Evolutionary conservation across 108 stramenopile species (phyloP).

Genomic region (Ochromonas danica): DNA sequence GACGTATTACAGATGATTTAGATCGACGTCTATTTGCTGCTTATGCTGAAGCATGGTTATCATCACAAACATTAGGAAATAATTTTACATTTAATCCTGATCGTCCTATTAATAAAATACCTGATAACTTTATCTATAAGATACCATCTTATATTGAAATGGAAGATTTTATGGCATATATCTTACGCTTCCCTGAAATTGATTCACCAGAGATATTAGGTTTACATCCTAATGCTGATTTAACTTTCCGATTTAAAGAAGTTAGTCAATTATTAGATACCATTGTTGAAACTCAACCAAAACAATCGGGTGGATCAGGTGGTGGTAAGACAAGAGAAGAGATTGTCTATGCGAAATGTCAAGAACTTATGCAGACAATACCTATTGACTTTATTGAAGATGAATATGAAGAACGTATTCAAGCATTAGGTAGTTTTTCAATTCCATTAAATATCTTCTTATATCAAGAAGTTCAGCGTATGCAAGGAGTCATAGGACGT

Average conservation of each 20-base stretch:
- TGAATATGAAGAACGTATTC: conserved; percentile 37
- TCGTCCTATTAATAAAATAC: conserved; percentile 36
- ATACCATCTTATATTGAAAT: conserved; percentile 34
- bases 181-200: conserved; percentile 43
- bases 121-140: conserved; percentile 42
- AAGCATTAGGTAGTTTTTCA: conserved; percentile 40
- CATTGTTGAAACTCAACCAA: conserved; percentile 55
- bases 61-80: conserved; percentile 21
- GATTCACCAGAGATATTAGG: conserved; percentile 59
- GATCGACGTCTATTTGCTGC: conserved; percentile 51
- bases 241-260: conserved; percentile 48
- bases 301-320: not conserved
- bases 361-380: conserved; percentile 36
- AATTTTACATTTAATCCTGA: conserved; percentile 47
- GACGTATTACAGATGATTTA: conserved; percentile 54
- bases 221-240: conserved; percentile 58
- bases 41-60: conserved; percentile 47
- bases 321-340: conserved; percentile 38
- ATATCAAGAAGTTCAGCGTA: conserved; percentile 52
- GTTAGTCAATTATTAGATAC: conserved; percentile 39
- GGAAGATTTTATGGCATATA: conserved; percentile 35
- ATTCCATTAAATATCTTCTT: conserved; percentile 54
- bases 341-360: conserved; percentile 42
- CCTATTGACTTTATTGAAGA: conserved; percentile 48
- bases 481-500: conserved; percentile 32